Evolutionary conservation across 164 flowering plant species (phyloP), one percentile per base, ranked within the genome.

Genomic region (Sextonia rubra): DNA sequence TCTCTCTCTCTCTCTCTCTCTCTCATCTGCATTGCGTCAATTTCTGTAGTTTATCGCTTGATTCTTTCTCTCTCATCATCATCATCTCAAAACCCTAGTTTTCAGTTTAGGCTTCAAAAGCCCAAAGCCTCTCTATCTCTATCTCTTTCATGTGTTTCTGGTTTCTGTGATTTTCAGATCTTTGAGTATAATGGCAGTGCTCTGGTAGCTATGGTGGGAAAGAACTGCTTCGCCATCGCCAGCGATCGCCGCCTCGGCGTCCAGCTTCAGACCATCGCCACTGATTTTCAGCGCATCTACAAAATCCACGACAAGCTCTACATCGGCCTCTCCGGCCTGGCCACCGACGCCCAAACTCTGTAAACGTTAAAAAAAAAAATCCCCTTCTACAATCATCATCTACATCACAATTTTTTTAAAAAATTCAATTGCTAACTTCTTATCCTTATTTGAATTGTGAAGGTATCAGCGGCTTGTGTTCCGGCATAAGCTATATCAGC

Each of bases 181-280:
- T 89, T 87, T 75, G 99, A 95, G 89, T 95, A 93, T 79, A 95
- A 95, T 86, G 99, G 99, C 20, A 93, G 98, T 77, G 96, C 98
- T 47, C 60, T 93, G 11, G 83, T 95, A 2, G 99, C 99, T 0
- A 95, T 95, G 99, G 99, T 95, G 11, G 99, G 99, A 4, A 95
- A 91, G 89, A 91, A 95, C 78, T 93, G 98, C 79, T 93, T 95
- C 71, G 99, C 96, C 27, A 90, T 93, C 37, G 98, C 92, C 30
- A 91, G 98, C 76, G 99, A 94, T 78, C 89, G 99, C 56, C 77
- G 98, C 0, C 88, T 93, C 4, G 98, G 99, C 0, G 97, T 95
- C 68, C 98, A 95, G 86, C 91, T 95, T 55, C 99, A 95, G 71
- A 95, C 97, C 2, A 77, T 95, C 72, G 98, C 97, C 47, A 95